These are phyloP conservation scores for Daedaleopsis nitida DNA, from an alignment of 768 basidiomycete genomes.

Conservation along the genomic window DNA sequence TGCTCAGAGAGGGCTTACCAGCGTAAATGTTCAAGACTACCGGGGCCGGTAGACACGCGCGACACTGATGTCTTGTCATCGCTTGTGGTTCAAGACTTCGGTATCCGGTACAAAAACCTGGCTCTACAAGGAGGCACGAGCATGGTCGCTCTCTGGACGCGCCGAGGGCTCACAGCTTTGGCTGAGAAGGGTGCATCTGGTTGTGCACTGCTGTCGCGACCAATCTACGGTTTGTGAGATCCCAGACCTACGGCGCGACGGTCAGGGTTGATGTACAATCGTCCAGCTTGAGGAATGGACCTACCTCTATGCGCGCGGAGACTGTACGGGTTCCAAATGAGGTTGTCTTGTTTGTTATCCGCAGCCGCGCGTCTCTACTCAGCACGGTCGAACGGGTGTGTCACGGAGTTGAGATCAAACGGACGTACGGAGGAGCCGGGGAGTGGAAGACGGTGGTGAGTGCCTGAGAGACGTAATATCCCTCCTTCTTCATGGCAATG, in stretches of 20 bases:
- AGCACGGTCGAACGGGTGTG: neutral
- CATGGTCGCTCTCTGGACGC: too few relatives aligned
- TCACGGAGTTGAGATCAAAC: neutral
- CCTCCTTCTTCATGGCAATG: neutral
- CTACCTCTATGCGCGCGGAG: constrained; percentile 6
- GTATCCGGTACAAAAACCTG: too few relatives aligned
- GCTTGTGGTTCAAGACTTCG: too few relatives aligned
- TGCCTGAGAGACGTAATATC: constrained; percentile 6
- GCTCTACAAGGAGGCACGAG: too few relatives aligned
- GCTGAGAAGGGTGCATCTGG: constrained; percentile 4
- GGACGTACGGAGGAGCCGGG: neutral
- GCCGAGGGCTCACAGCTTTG: too few relatives aligned
- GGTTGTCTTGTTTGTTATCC: constrained; percentile 7
- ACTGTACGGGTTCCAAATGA: constrained; percentile 1
- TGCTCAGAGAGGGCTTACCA: too few relatives aligned
- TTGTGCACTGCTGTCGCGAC: constrained; percentile 8
- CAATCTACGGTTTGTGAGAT: constrained; percentile 8
- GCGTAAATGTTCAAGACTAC: too few relatives aligned
- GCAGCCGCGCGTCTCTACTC: constrained; percentile 4
- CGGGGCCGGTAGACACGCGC: too few relatives aligned
- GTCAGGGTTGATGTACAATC: neutral
- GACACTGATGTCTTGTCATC: too few relatives aligned
- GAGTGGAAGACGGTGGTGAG: constrained; percentile 14
- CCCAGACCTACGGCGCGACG: constrained; percentile 9
- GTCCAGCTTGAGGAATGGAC: neutral